Percentiles rank a stretch among this genome's conserved stretches.
Conservation (phyloP, 495 filamentous ascomycete genomes). For the Penicillium parvum region DNA sequence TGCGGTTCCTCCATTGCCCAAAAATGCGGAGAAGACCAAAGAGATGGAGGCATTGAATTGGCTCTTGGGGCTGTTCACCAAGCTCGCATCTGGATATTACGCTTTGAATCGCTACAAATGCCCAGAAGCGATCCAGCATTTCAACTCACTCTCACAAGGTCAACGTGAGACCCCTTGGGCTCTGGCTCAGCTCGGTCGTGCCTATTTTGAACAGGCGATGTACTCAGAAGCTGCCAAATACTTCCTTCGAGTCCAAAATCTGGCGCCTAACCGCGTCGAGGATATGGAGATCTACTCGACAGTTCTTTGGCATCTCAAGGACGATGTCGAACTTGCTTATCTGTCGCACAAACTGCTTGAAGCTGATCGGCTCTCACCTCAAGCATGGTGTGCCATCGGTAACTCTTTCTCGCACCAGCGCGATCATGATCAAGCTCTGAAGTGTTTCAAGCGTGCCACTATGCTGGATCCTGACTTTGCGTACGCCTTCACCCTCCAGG, state of each 20-base stretch:
- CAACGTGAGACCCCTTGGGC: conserved; percentile 97
- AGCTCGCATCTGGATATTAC: conserved; percentile 75
- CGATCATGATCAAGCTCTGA: conserved; percentile 90
- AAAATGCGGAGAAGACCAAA: conserved; percentile 45
- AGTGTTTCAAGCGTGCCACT: conserved; percentile 92
- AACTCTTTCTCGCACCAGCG: conserved; percentile 94
- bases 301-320: conserved; percentile 92
- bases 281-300: conserved; percentile 99
- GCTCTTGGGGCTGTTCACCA: conserved; percentile 79
- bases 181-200: conserved; percentile 79
- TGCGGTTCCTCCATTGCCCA: conserved; percentile 25
- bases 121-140: conserved; percentile 66
- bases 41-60: conserved; percentile 71
- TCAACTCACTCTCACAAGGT: conserved; percentile 59
- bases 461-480: conserved; percentile 87
- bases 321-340: conserved; percentile 85
- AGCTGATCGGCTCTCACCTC: conserved; percentile 76
- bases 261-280: conserved; percentile 73
- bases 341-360: conserved; percentile 87
- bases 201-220: conserved; percentile 80
- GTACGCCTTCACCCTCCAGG: conserved; percentile 92
- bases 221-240: conserved; percentile 82
- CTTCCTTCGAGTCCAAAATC: conserved; percentile 68
- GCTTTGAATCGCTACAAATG: conserved; percentile 73
- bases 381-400: conserved; percentile 93